These are phyloP conservation scores for Coleophoma eucalyptorum DNA, from an alignment of 2,329 filamentous ascomycete genomes.

Conservation along the genomic window DNA sequence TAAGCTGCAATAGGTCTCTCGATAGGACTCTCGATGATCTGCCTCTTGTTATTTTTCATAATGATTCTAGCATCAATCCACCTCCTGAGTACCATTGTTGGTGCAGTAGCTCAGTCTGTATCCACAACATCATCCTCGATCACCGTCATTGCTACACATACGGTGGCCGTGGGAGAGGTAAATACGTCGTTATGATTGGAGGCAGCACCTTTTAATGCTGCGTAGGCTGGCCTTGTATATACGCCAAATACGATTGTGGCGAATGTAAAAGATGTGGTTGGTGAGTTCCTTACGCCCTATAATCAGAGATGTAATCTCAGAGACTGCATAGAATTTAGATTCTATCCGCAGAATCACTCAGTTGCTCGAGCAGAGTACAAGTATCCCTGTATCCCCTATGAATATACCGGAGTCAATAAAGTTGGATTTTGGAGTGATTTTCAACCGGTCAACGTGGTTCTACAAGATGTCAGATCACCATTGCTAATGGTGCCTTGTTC, in stretches of 20 bases:
- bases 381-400: conserved; percentile 61
- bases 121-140: too few species aligned
- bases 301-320: conserved; percentile 15
- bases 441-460: conserved; percentile 36
- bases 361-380: conserved; percentile 55
- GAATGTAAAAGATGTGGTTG: background rate
- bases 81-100: too few species aligned
- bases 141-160: too few species aligned
- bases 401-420: conserved; percentile 43
- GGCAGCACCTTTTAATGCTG: too few species aligned
- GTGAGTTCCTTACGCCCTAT: conserved; percentile 1
- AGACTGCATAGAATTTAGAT: conserved; percentile 39
- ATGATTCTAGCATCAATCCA: too few species aligned
- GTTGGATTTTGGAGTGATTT: conserved; percentile 52
- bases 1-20: too few species aligned
- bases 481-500: background rate
- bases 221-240: background rate
- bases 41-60: too few species aligned
- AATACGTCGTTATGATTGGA: background rate
- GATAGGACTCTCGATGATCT: too few species aligned
- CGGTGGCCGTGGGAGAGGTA: background rate
- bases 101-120: too few species aligned
- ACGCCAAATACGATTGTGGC: conserved; percentile 20
- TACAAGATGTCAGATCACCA: conserved; percentile 32
- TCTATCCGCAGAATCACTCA: conserved; percentile 61